Evolutionary conservation across 139 green algal genomes (phyloP), one percentile per base, ranked within the genome.

Genomic region (Picochlorum sp.): DNA sequence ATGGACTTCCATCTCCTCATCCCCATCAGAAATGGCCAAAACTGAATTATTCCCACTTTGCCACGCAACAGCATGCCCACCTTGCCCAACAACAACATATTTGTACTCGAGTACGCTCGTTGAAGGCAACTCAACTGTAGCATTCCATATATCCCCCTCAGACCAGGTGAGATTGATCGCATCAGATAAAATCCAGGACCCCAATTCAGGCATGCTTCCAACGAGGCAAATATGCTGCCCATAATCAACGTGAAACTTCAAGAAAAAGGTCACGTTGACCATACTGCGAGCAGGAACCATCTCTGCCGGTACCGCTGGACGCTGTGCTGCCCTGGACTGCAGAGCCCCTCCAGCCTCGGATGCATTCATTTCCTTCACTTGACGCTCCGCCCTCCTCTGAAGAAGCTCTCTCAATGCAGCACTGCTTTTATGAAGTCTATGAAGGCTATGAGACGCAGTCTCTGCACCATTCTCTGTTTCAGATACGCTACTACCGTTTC

Each of bases 41-140:
- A 85, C 79, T 24, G 56, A 69, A 72, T 85, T 85, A 71, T 84
- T 84, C 63, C 79, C 78, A 18, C 58, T 49, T 64, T 85, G 79
- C 79, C 79, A 85, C 18, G 65, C 64, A 13, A 74, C 21, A 11
- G 79, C 72, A 3, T 63, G 32, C 3, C 67, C 63, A 9, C 28
- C 45, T 24, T 70, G 61, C 6, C 71, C 79, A 59, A 84, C 57
- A 38, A 85, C 51, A 9, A 85, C 72, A 37, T 79, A 85, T 60
- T 85, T 85, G 68, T 85, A 85, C 75, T 85, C 79, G 1, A 65
- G 47, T 4, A 85, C 51, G 6, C 38, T 45, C 4, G 63, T 67
- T 28, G 71, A 45, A 34, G 75, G 75, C 30, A 84, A 61, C 23
- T 71, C 45, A 26, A 80, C 37, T 0, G 51, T 66, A 3, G 44